Evolutionary conservation across 164 flowering plant species (phyloP), one percentile per base, ranked within the genome.

Genomic region (Vitis riparia): DNA sequence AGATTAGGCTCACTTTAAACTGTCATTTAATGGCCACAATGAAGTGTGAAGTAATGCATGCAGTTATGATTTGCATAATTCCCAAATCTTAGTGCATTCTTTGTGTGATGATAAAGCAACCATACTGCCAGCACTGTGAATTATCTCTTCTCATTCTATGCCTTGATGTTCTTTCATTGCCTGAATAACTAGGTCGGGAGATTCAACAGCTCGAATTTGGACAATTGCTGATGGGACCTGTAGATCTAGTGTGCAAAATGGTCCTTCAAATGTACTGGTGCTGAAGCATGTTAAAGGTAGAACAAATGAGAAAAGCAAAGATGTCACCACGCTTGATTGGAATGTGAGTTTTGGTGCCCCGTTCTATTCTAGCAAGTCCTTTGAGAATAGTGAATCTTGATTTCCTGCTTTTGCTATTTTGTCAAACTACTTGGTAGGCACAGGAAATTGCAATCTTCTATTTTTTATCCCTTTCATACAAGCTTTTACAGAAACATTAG

Each of bases 281-380:
- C 73, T 95, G 87, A 91, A 86, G 79, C 98, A 95, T 80, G 89
- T 82, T 53, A 91, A 90, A 81, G 94, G 98, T 66, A 88, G 81
- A 79, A 85, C 91, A 59, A 89, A 81, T 74, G 98, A 95, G 82
- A 89, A 91, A 74, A 86, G 90, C 85, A 93, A 91, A 79, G 98
- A 95, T 75, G 97, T 95, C 19, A 95, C 99, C 2, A 93, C 99
- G 48, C 95, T 95, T 67, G 99, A 95, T 74, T 95, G 99, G 99
- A 95, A 93, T 85, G 99, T 95, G 79, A 93, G 98, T 81, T 70
- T 67, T 61, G 14, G 55, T 13, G 15, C 52, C 30, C 4, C 52
- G 32, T 51, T 59, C 1, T 53, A 66, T 19, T 9, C 32, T 56
- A 32, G 5, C 19, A 44, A 50, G 11, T 13, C 50, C 11, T 44